Base-by-base conservation (phyloP, 495 filamentous ascomycete species). In the Penicillium pancosmium region DNA sequence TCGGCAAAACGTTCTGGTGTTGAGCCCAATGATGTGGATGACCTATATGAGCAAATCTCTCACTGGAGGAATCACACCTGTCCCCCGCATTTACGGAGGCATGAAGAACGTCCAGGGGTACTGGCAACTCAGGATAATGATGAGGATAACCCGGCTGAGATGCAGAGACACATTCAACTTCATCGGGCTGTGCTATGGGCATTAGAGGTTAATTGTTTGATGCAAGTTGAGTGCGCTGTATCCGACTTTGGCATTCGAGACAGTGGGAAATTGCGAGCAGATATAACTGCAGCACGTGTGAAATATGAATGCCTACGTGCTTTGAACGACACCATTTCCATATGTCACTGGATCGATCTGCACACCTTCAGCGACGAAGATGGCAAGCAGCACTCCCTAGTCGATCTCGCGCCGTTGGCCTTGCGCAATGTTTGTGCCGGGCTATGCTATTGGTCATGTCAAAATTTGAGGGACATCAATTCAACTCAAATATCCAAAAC, bases 221-320 rank as follows among this genome's bases (percentile, higher is more conserved):
- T 63, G 25, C 52, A 63, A 10, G 35, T 63, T 4, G 61, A 63
- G 50, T 27, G 31, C 19, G 55, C 2, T 51, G 52, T 63, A 16
- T 23, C 47, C 1, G 38, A 60, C 1, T 60, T 36, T 46, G 61
- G 56, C 18, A 47, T 63, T 4, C 2, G 52, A n/a, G 33, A 63
- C 10, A 56, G 36, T 4, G 12, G 3, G 7, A 7, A 13, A 5
- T 23, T 63, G 9, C 13, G 11, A 15, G 57, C 46, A 40, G 52
- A 60, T 13, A 47, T 55, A 15, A 35, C 23, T 10, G 12, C 49
- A 21, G 2, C 12, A 12, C 62, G 50, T n/a, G 57, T 81, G 71
- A 78, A 78, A 63, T 78, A 78, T 52, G 78, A 74, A 36, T 63
- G 75, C 40, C 74, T 58, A 3, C 49, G 49, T 35, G 56, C 56